Evolutionary conservation across 31 red algal species (phyloP), one percentile per base, ranked within the genome.

Genomic region (Porphyra umbilicalis): DNA sequence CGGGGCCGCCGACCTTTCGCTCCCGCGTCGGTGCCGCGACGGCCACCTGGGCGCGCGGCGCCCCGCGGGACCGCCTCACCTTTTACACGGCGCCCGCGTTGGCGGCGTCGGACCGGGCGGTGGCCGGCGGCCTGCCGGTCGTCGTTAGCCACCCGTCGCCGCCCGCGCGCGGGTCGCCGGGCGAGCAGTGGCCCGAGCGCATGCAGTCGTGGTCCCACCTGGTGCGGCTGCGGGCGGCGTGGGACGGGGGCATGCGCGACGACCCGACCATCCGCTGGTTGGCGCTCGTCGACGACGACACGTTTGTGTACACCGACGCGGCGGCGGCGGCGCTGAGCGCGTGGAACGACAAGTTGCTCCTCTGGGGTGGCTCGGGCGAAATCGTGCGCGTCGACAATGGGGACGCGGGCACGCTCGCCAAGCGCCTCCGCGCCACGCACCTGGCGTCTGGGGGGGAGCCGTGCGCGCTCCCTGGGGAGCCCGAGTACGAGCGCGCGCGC

Each of bases 121-220:
- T 79, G 0, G 87, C 85, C 3, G 39, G 81, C 29, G 92, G 85
- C 29, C 76, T 85, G 36, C 37, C 39, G 11, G 81, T 89, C 34
- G 89, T 78, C 32, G 90, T 96, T 18, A 84, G 84, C 1, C 39
- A 83, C 37, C 90, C 94, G 44, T 32, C 88, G 2, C 33, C 38
- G 14, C 85, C 85, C 35, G 68, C 78, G 25, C 32, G 89, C 6
- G 57, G 14, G 6, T 18, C 30, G 14, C 57, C 57, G 25, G 25
- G 30, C 25, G 57, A 71, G 57, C 57, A 71, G 25, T 71, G 57
- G 57, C 57, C 57, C 20, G 94, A 96, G 84, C 85, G 38, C 30
- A 93, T 96, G 87, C 90, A 96, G 38, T 89, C 90, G 34, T 96
- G 94, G 94, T 88, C 85, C 82, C 94, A 96, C 35, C 81, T 96